Conservation (phyloP, 2,329 filamentous ascomycete genomes). For the Diplodia intermedia region DNA sequence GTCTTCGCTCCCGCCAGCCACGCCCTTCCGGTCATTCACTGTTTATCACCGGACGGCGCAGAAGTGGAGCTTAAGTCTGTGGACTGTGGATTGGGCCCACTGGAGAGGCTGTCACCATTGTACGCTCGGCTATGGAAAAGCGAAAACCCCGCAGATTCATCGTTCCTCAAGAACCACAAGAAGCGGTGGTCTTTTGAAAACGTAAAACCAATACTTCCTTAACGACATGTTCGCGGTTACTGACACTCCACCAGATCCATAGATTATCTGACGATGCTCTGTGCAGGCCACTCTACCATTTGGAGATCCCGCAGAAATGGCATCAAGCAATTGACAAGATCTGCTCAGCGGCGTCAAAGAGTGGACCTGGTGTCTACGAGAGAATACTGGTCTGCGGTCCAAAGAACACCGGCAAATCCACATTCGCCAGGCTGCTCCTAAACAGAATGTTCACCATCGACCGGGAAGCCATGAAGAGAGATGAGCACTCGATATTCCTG, state of each 20-base stretch:
- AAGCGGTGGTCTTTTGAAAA: conserved; percentile 28
- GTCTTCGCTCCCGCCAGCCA: conserved; percentile 73
- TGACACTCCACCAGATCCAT: conserved; percentile 26
- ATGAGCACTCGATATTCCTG: conserved; percentile 57
- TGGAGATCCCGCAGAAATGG: conserved; percentile 28
- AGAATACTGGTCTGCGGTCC: conserved; percentile 70
- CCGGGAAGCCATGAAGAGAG: conserved; percentile 32
- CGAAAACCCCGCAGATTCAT: conserved; percentile 34
- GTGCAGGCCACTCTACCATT: conserved; percentile 26
- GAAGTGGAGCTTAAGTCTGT: conserved; percentile 63
- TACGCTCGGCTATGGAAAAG: conserved; percentile 73
- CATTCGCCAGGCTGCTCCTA: conserved; percentile 69
- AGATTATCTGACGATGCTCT: conserved; percentile 28
- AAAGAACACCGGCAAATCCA: conserved; percentile 78
- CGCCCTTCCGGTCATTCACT: conserved; percentile 68
- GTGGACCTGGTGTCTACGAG: conserved; percentile 38
- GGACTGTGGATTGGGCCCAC: conserved; percentile 56
- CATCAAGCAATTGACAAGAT: conserved; percentile 36
- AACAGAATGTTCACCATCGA: conserved; percentile 69
- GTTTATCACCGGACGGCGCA: conserved; percentile 47
- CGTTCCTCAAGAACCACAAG: conserved; percentile 22
- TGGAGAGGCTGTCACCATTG: conserved; percentile 69
- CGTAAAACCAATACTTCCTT: background rate
- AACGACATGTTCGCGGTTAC: background rate
- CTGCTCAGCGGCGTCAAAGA: conserved; percentile 42